Base-by-base conservation (phyloP, 345 rosid genomes). In the Brassica rapa region DNA sequence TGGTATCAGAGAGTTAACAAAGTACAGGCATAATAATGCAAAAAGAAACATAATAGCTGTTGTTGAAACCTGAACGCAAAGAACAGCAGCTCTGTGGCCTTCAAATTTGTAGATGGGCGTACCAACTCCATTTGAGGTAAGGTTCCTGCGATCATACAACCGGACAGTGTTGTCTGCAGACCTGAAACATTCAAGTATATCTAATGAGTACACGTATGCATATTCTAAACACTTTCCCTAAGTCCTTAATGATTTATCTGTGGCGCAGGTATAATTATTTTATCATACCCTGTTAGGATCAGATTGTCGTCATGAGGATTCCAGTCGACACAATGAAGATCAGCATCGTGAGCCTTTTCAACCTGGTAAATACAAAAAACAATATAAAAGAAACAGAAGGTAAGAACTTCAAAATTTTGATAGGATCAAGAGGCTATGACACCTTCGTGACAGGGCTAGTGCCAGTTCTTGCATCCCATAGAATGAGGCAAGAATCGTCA, bases 251-350 rank as follows among this genome's bases (percentile, higher is more conserved):
- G 16, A 69, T 55, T 8, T 19, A 41, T 57, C 4, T 23, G 24
- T 62, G 16, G 55, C 12, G 49, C 68, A 66, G 2, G 32, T 56
- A 27, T 11, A 60, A 14, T 2, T 39, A 23, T 63, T 41, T 63
- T 37, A 59, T 78, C 77, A 77, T 89, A 95, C 99, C 99, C 99
- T 0, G 99, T 93, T 55, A 95, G 77, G 76, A 95, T 90, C 80
- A 93, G 87, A 82, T 91, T 93, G 78, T 88, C 86, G 69, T 91
- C 96, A 80, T 90, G 93, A 53, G 94, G 93, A 81, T 89, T 95
- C 99, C 99, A 91, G 76, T 95, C 99, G 70, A 95, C 96, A 86
- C 96, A 93, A 81, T 95, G 99, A 74, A 95, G 94, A 83, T 95
- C 99, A 70, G 94, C 96, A 83, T 91, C 80, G 73, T 95, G 98